Evolutionary conservation across 371 early-diverging fungal genomes (phyloP), one percentile per base, ranked within the genome.

Genomic region (Fennellomyces sp.): DNA sequence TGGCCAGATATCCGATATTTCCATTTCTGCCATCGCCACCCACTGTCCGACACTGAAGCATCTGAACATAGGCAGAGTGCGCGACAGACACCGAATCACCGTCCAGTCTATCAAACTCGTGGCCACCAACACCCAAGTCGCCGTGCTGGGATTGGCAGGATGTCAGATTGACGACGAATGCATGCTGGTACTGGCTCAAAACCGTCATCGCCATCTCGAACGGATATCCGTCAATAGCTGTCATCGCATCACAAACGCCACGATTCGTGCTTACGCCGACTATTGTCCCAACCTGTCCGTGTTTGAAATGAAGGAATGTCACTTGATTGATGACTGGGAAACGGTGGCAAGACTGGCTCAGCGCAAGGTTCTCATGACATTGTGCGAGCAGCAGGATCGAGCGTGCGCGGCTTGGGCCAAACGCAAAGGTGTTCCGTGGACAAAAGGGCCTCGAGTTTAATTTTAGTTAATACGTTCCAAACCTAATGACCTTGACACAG

Each of bases 221-320:
- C 74, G 83, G 41, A 76, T 85, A 27, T 85, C 84, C 1, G 74
- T 83, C 57, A 83, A 83, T 54, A 78, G 76, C 36, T 85, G 86
- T 54, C 66, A 68, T 7, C 64, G 68, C 29, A 64, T 83, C 52
- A 76, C 86, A 10, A 81, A 84, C 42, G 63, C 68, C 3, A 75
- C 80, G 5, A 58, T 85, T 25, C 72, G 73, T 21, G 77, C 81
- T 10, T 66, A 73, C 55, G 73, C 80, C 38, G 57, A 62, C 7
- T 61, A 81, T 38, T 85, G 84, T 49, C 82, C 83, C 2, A 76
- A 70, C 27, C 61, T 85, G 27, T 80, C 81, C 6, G 86, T 85
- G 3, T 78, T 85, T 60, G 84, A 83, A 61, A 81, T 85, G 69
- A 81, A 81, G 53, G 80, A 85, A 59, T 85, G 86, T 28, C 72